Base-by-base conservation (phyloP, 2,329 filamentous ascomycete genomes). In the Talaromyces sp. region DNA sequence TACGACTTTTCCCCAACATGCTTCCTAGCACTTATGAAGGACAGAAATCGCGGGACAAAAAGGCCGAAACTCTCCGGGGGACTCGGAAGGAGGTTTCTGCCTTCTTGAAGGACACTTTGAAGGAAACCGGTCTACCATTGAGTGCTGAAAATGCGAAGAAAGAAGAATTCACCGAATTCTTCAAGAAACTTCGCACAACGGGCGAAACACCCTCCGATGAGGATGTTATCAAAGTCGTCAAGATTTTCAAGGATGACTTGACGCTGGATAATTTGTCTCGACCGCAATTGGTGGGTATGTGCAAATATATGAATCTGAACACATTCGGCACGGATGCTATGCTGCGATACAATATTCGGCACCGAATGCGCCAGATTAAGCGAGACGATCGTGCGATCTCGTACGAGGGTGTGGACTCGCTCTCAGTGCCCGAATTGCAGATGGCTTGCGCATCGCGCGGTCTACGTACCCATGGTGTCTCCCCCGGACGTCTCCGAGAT, bases 281-380 rank as follows among this genome's bases (percentile, higher is more conserved):
- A 62, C 94, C 94, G 15, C 94, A 99, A 76, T 81, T 99, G 53
- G 93, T 99, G 31, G 96, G 89, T 57, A 99, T 97, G 83, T 97
- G 94, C 81, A 88, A 90, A 61, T 99, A 99, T 80, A 92, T 99
- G 87, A 97, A 95, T 76, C 84, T 99, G 58, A 94, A 93, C 78
- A 93, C 91, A 0, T 97, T 97, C 68, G 94, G 94, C 64, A 97
- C 94, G 21, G 94, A 99, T 75, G 90, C 91, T 74, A 96, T 99
- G 89, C 86, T 99, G 53, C 89, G 94, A 57, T 99, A 99, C 78
- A 91, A 96, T 73, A 86, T 99, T 68, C 90, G 94, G 59, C 92
- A 97, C 77, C 89, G 93, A 62, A 99, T 99, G 94, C 86, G 93
- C 67, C 94, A 99, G 77, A 97, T 97, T 81, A 99, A 99, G 85